Base-by-base conservation (phyloP, 2,329 filamentous ascomycete genomes). In the Drechslera avenae region DNA sequence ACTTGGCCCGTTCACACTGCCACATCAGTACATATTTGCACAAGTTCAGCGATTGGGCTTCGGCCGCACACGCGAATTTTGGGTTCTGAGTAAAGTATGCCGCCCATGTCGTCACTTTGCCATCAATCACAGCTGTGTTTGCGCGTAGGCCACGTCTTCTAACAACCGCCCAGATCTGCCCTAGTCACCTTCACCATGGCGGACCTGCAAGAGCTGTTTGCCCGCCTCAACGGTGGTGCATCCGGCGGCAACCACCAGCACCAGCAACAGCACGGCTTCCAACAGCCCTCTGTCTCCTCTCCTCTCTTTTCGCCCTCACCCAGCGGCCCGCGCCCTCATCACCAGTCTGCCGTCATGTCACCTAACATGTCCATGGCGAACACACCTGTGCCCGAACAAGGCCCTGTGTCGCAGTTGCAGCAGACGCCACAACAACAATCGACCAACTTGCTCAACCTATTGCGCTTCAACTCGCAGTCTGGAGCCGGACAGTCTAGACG, bases 391-490 rank as follows among this genome's bases (percentile, higher is more conserved):
- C 73, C 67, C 43, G 74, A 71, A 65, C 70, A 68, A 51, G 70
- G 60, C 53, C 78, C 76, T 52, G 69, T 74, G 41, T 78, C 63
- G 39, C 78, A 80, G 41, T 78, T 62, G 39, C 78, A 80, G 53
- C 65, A 65, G 56, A 69, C 66, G 23, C 64, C 64, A 8, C 67
- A 71, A 31, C 69, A 72, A 48, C 69, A 73, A 56, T 81, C 82
- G 13, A 78, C 79, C 56, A 84, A 82, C 63, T 71, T 89, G 58
- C 78, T 89, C 52, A 87, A 83, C 64, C 72, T 89, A 54, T 78
- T 89, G 56, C 86, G 85, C 71, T 87, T 86, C 73, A 85, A 81
- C 54, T 78, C 82, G 59, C 57, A 71, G 68, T 59, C 73, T 62
- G 55, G 69, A 73, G 62, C 70, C 21, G 68, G 66, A n/a, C 68